Conservation (phyloP, 2,329 filamentous ascomycete species). For the Neurospora sp. region DNA sequence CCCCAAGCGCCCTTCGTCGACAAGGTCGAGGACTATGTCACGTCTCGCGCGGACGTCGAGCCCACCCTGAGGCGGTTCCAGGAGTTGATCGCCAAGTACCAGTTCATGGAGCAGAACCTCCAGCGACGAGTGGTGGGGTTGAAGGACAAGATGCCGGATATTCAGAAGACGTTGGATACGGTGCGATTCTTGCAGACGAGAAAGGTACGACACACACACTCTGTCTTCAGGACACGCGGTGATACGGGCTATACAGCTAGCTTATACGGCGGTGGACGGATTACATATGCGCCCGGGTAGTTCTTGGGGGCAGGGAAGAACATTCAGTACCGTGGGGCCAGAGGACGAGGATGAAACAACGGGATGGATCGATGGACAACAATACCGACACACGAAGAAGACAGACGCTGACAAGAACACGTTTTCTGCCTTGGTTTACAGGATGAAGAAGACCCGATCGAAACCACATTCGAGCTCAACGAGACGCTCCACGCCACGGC, state of each 20-base stretch:
- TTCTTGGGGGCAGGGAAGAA: not conserved
- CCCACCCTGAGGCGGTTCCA: slow-evolving; percentile 74
- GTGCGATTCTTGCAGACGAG: slow-evolving; percentile 74
- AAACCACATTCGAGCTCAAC: slow-evolving; percentile 93
- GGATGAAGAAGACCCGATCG: slow-evolving; percentile 58
- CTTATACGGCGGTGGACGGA: not conserved
- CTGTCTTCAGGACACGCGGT: not conserved
- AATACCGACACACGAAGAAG: not conserved
- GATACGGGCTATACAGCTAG: not conserved
- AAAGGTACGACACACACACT: slow-evolving; percentile 39
- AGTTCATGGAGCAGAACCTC: slow-evolving; percentile 97
- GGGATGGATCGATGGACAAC: not conserved
- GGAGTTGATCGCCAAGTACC: slow-evolving; percentile 97
- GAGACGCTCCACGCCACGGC: slow-evolving; percentile 92
- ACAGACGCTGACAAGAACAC: slow-evolving; percentile 1
- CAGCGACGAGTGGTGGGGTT: slow-evolving; percentile 72
- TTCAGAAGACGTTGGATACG: slow-evolving; percentile 88
- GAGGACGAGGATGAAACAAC: not conserved
- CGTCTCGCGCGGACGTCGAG: slow-evolving; percentile 70
- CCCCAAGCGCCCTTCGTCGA: slow-evolving; percentile 79
- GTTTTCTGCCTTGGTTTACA: not conserved
- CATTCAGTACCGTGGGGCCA: slow-evolving; percentile 5
- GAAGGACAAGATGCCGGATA: slow-evolving; percentile 93
- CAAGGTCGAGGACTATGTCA: slow-evolving; percentile 80
- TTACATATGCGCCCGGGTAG: not conserved